These are phyloP conservation scores for Phyllosticta citriasiana DNA, from an alignment of 2,329 filamentous ascomycete species.

Conservation along the genomic window DNA sequence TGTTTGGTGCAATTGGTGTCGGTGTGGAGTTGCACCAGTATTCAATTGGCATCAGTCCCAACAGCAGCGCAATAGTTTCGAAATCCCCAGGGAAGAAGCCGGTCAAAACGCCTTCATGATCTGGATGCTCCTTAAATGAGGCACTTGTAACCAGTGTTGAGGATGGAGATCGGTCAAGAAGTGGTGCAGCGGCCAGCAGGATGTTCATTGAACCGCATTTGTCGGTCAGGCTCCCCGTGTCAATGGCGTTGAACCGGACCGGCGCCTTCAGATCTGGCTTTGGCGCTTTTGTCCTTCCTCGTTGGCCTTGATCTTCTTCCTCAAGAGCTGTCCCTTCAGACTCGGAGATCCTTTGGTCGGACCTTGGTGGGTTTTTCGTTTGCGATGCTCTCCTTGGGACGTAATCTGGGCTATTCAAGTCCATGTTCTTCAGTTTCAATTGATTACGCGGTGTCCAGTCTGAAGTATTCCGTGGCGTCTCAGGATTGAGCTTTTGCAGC, in stretches of 20 bases:
- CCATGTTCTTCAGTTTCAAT: not conserved
- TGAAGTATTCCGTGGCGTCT: conserved; percentile 22
- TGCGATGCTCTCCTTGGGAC: not conserved
- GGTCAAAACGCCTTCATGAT: conserved; percentile 1
- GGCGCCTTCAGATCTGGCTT: conserved; percentile 16
- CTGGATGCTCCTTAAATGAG: conserved; percentile 25
- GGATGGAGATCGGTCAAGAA: conserved; percentile 36
- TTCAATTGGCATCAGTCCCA: not conserved
- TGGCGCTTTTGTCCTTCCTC: too few relatives aligned
- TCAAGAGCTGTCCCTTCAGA: not conserved
- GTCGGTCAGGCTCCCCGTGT: conserved; percentile 41
- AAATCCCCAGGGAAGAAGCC: not conserved
- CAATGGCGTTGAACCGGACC: conserved; percentile 43
- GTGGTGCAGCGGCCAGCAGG: conserved; percentile 35
- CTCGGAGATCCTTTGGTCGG: not conserved
- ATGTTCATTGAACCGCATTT: conserved; percentile 37
- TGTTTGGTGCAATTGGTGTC: not conserved
- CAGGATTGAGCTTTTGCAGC: conserved; percentile 20
- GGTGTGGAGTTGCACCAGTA: not conserved
- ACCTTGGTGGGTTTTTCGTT: not conserved
- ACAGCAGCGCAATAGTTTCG: not conserved
- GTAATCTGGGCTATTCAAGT: conserved; percentile 38
- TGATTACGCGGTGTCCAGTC: not conserved
- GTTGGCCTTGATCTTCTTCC: too few relatives aligned
- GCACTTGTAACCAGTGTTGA: conserved; percentile 42